Evolutionary conservation across 2,329 filamentous ascomycete species (phyloP).

Genomic region (Pseudogymnoascus sp.): DNA sequence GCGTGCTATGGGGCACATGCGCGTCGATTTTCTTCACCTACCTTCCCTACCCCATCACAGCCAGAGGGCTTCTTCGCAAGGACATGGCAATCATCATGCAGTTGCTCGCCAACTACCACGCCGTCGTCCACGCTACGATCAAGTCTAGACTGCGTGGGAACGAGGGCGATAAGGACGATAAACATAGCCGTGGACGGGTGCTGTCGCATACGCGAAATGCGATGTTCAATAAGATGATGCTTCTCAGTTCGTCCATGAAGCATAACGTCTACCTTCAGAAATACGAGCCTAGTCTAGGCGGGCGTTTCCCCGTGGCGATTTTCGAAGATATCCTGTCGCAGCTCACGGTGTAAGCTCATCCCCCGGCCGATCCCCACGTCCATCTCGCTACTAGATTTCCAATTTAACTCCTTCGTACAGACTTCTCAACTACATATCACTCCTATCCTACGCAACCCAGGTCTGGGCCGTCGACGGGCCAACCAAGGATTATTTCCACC

Average conservation of each 20-base stretch:
- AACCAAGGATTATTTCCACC: background rate
- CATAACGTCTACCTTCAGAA: slow-evolving; percentile 9
- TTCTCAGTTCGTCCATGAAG: slow-evolving; percentile 1
- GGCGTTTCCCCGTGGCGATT: slow-evolving; percentile 5
- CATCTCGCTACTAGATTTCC: background rate
- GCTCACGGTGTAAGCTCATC: slow-evolving; percentile 6
- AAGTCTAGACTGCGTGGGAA: slow-evolving; percentile 49
- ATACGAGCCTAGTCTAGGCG: slow-evolving; percentile 6
- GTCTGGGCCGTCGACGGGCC: slow-evolving; percentile 2
- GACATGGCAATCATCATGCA: slow-evolving; percentile 60
- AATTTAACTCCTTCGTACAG: background rate
- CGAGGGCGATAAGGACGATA: slow-evolving; percentile 38
- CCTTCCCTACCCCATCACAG: slow-evolving; percentile 62
- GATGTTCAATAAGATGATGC: slow-evolving; percentile 9
- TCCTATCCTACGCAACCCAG: slow-evolving; percentile 7
- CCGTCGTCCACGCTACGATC: slow-evolving; percentile 59
- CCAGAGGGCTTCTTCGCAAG: slow-evolving; percentile 57
- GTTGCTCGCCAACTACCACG: slow-evolving; percentile 64
- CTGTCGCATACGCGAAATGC: slow-evolving; percentile 1
- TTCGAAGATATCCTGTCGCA: slow-evolving; percentile 10
- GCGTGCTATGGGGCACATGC: slow-evolving; percentile 53
- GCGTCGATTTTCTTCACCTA: slow-evolving; percentile 69
- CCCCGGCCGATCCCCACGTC: background rate
- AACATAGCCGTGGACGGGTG: slow-evolving; percentile 33
- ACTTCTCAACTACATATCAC: slow-evolving; percentile 8